Evolutionary conservation across 345 rosid genomes (phyloP).

Genomic region (Kandelia obovata): DNA sequence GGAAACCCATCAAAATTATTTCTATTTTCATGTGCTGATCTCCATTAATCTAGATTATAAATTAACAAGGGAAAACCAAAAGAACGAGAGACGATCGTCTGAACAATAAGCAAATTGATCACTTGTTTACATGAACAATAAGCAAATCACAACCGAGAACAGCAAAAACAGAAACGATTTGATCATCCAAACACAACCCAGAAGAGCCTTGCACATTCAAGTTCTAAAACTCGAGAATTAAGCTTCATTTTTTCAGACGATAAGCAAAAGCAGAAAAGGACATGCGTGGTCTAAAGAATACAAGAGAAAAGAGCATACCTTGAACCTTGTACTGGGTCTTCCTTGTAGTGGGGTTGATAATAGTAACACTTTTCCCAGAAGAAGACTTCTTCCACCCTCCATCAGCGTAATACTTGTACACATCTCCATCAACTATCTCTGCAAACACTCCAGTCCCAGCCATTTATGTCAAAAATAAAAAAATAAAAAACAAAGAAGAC

Average conservation of each 20-base stretch:
- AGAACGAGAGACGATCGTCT: too few relatives aligned
- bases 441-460: slow-evolving; percentile 75
- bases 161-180: neutral
- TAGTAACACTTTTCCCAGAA: slow-evolving; percentile 76
- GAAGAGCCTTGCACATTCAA: too few relatives aligned
- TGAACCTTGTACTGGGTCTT: slow-evolving; percentile 92
- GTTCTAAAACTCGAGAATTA: neutral
- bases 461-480: slow-evolving; percentile 32
- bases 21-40: too few relatives aligned
- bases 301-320: slow-evolving; percentile 39
- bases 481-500: neutral
- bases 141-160: too few relatives aligned
- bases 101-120: too few relatives aligned
- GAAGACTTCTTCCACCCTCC: slow-evolving; percentile 85
- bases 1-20: too few relatives aligned
- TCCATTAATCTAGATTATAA: too few relatives aligned
- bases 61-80: too few relatives aligned
- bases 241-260: neutral
- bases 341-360: slow-evolving; percentile 77
- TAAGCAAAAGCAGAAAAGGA: neutral
- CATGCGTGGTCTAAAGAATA: neutral
- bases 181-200: neutral
- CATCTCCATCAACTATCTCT: slow-evolving; percentile 85
- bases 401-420: slow-evolving; percentile 71
- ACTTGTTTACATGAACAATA: too few relatives aligned